Percentiles rank a stretch among this genome's conserved stretches.
phyloP scores from a whole-genome alignment of 2,329 filamentous ascomycete species.

The Xylaria sp. region DNA sequence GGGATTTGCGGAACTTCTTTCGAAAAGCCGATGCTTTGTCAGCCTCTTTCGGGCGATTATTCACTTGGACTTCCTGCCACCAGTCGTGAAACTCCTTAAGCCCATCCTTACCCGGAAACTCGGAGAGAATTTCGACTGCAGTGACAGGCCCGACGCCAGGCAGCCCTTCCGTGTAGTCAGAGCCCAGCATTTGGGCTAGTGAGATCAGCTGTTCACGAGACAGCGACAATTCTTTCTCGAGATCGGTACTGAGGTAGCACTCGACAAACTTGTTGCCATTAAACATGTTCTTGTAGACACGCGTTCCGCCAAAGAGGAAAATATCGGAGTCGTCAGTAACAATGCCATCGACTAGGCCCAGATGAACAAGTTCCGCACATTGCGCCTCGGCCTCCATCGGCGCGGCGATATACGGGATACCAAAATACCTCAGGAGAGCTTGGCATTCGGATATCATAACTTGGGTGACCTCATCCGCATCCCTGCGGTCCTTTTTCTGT shows the following conservation, averaged over 20 bases:
- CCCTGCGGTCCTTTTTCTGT: conserved; percentile 94
- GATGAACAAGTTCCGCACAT: conserved; percentile 86
- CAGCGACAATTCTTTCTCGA: conserved; percentile 89
- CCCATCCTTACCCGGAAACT: conserved; percentile 73
- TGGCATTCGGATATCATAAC: conserved; percentile 97
- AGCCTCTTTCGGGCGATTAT: conserved; percentile 70
- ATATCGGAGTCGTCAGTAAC: conserved; percentile 98
- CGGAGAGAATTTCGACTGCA: conserved; percentile 90
- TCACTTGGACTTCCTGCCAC: conserved; percentile 82
- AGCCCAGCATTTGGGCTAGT: conserved; percentile 89
- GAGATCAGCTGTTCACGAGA: conserved; percentile 88
- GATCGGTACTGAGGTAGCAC: conserved; percentile 85
- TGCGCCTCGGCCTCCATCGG: conserved; percentile 99
- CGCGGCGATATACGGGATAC: conserved; percentile 94
- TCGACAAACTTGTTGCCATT: conserved; percentile 98
- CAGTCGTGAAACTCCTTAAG: conserved; percentile 84
- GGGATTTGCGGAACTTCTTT: conserved; percentile 83
- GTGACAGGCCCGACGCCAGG: conserved; percentile 93
- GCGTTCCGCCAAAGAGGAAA: conserved; percentile 94
- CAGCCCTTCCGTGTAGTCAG: conserved; percentile 94
- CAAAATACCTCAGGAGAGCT: conserved; percentile 87
- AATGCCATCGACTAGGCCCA: conserved; percentile 94
- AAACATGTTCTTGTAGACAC: conserved; percentile 99
- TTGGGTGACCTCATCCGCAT: conserved; percentile 96
- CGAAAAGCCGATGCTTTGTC: conserved; percentile 74